Conservation (phyloP, 2,329 filamentous ascomycete species). For the Diplodia seriata region DNA sequence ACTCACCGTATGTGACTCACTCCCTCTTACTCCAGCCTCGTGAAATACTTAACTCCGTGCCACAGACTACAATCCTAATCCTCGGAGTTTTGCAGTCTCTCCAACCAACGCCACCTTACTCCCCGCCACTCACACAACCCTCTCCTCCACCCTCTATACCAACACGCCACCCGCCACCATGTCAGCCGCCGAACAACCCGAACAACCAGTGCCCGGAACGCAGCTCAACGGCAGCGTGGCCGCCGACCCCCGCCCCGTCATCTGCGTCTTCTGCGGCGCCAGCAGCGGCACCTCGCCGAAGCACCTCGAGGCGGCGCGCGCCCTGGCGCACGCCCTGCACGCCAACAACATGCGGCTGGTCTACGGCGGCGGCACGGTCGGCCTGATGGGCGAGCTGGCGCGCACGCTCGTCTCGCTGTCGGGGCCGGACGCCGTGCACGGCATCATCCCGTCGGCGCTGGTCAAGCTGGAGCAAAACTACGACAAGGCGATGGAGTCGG, state of each 20-base stretch:
- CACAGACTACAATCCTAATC: background rate
- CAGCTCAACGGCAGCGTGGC: constrained; percentile 32
- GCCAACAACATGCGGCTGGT: constrained; percentile 80
- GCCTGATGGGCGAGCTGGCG: constrained; percentile 94
- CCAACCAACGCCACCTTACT: background rate
- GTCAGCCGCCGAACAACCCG: constrained; percentile 31
- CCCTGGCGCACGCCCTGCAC: constrained; percentile 76
- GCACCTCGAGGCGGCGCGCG: constrained; percentile 79
- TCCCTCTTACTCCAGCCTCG: background rate
- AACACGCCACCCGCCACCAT: constrained; percentile 35
- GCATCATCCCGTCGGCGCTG: constrained; percentile 88
- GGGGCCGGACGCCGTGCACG: constrained; percentile 83
- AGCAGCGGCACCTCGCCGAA: constrained; percentile 73
- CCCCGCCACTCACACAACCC: background rate
- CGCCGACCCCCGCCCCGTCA: constrained; percentile 62
- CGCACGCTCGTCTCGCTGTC: constrained; percentile 82
- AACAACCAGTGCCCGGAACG: constrained; percentile 33
- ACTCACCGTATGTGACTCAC: background rate
- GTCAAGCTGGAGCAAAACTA: constrained; percentile 76
- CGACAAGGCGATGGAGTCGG: constrained; percentile 54
- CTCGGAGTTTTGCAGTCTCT: background rate
- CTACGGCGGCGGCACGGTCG: constrained; percentile 93
- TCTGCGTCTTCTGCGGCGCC: constrained; percentile 95
- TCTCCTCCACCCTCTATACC: background rate
- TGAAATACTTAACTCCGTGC: background rate